Conservation (phyloP, 2,329 filamentous ascomycete genomes). For the Diaporthe sp. region DNA sequence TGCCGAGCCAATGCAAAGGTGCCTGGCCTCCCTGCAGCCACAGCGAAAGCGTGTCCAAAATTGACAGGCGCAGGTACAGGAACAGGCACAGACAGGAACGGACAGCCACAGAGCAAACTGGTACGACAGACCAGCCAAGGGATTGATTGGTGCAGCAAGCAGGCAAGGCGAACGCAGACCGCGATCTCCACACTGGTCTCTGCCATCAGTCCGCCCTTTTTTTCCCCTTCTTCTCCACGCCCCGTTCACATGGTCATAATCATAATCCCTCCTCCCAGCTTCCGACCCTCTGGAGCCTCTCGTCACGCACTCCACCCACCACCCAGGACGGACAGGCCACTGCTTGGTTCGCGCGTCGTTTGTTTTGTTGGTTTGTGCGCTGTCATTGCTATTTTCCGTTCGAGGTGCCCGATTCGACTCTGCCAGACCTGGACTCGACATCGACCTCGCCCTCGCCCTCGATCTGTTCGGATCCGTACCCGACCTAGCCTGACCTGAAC, state of each 20-base stretch:
- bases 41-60: slow-evolving; percentile 36
- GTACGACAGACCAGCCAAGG: slow-evolving; percentile 2
- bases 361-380: slow-evolving; percentile 31
- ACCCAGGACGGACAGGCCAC: slow-evolving; percentile 22
- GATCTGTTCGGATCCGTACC: slow-evolving; percentile 6
- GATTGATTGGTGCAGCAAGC: slow-evolving; percentile 14
- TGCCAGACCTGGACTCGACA: slow-evolving; percentile 8
- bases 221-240: slow-evolving; percentile 24
- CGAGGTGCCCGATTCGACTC: slow-evolving; percentile 25
- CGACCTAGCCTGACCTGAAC: neutral
- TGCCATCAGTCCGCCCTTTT: slow-evolving; percentile 10
- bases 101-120: neutral
- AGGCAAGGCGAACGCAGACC: slow-evolving; percentile 15
- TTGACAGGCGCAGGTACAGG: slow-evolving; percentile 30
- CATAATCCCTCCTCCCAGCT: slow-evolving; percentile 12
- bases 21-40: slow-evolving; percentile 22
- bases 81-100: neutral
- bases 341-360: slow-evolving; percentile 26
- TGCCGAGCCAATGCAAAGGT: slow-evolving; percentile 35
- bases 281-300: slow-evolving; percentile 24
- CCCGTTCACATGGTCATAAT: slow-evolving; percentile 27
- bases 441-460: neutral
- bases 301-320: slow-evolving; percentile 34
- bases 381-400: slow-evolving; percentile 3
- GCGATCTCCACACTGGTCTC: slow-evolving; percentile 18